Conservation (phyloP, 2,329 filamentous ascomycete species). For the Phialophora verrucosa region DNA sequence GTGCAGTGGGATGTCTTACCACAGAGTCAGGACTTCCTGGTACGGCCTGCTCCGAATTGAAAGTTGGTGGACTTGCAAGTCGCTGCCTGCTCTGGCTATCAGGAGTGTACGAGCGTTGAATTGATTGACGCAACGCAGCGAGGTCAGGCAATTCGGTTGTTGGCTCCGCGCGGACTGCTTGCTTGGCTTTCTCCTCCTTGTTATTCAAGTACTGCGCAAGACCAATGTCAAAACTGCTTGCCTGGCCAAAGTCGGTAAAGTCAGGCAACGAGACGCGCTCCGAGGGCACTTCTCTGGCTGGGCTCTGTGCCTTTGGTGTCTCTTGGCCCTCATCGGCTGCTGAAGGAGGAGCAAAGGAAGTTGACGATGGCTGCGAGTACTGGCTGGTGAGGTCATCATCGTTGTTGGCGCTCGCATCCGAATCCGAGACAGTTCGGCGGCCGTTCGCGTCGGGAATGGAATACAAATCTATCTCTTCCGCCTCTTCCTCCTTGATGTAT, state of each 20-base stretch:
- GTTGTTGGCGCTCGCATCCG: slow-evolving; percentile 37
- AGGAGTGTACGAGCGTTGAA: slow-evolving; percentile 47
- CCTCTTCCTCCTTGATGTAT: slow-evolving; percentile 66
- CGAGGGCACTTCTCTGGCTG: slow-evolving; percentile 28
- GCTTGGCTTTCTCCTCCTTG: slow-evolving; percentile 27
- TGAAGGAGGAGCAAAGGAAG: slow-evolving; percentile 36
- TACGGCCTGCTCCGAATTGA: slow-evolving; percentile 48
- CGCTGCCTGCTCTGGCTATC: slow-evolving; percentile 34
- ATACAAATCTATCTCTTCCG: slow-evolving; percentile 69
- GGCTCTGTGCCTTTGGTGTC: slow-evolving; percentile 52
- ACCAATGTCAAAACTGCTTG: slow-evolving; percentile 60
- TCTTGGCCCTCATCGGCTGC: slow-evolving; percentile 51
- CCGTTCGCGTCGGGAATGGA: slow-evolving; percentile 71
- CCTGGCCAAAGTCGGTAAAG: slow-evolving; percentile 56
- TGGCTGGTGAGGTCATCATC: slow-evolving; percentile 58
- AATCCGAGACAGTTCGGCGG: slow-evolving; percentile 49
- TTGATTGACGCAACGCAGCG: slow-evolving; percentile 46
- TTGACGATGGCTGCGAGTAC: slow-evolving; percentile 57
- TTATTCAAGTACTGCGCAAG: slow-evolving; percentile 60
- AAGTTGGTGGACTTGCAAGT: slow-evolving; percentile 42
- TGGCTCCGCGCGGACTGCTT: slow-evolving; percentile 31
- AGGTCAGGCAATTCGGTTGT: slow-evolving; percentile 45
- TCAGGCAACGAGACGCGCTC: slow-evolving; percentile 52
- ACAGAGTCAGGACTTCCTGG: slow-evolving; percentile 86
- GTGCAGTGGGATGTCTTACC: slow-evolving; percentile 73